These are phyloP conservation scores for Bipolaris cookei DNA, from an alignment of 2,329 filamentous ascomycete species.

Conservation along the genomic window DNA sequence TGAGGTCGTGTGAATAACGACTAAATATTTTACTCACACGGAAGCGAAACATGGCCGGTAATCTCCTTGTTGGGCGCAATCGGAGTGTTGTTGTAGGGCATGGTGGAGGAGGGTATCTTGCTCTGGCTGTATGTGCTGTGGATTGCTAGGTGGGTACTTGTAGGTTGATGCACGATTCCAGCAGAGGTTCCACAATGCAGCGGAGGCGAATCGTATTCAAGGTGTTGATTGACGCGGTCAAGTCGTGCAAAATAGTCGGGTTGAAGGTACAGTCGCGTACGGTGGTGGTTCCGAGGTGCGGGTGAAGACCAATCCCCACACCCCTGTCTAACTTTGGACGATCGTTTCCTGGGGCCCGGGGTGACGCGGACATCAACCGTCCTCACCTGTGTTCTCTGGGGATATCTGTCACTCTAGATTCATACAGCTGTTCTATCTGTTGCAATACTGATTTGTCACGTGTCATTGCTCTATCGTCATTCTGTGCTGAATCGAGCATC, in stretches of 20 bases:
- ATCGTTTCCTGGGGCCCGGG: slow-evolving; percentile 6
- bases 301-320: slow-evolving; percentile 4
- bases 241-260: slow-evolving; percentile 6
- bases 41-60: slow-evolving; percentile 83
- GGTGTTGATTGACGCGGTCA: slow-evolving; percentile 13
- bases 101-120: slow-evolving; percentile 19
- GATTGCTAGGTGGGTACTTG: not conserved
- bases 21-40: slow-evolving; percentile 64
- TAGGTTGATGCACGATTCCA: not conserved
- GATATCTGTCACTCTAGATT: not conserved
- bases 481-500: not conserved
- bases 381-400: no score
- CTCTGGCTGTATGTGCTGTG: not conserved
- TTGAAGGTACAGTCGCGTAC: slow-evolving; percentile 14
- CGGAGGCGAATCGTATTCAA: not conserved
- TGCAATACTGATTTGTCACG: not conserved
- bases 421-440: not conserved
- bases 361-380: not conserved
- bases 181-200: not conserved
- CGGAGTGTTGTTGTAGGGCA: slow-evolving; percentile 90
- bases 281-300: slow-evolving; percentile 3
- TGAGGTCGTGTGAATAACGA: not conserved
- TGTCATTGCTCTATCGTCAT: not conserved
- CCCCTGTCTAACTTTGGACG: slow-evolving; percentile 7
- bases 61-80: slow-evolving; percentile 81